Conservation (phyloP, 352 stramenopile genomes). For the Hyaloperonospora arabidopsidis region DNA sequence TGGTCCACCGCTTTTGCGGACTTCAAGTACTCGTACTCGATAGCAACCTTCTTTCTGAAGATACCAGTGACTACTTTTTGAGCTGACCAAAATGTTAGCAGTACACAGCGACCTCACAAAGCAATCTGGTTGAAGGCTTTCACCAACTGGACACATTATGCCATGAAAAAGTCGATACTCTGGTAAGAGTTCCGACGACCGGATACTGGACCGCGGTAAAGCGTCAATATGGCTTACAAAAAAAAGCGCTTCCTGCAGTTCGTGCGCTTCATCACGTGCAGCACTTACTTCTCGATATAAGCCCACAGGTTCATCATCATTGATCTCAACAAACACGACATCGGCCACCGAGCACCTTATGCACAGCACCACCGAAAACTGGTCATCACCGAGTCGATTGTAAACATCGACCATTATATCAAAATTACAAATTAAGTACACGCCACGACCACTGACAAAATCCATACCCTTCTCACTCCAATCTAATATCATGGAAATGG, state of each 20-base stretch:
- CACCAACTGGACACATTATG: constrained; percentile 21
- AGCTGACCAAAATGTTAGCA: constrained; percentile 29
- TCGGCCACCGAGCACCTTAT: constrained; percentile 19
- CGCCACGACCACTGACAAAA: constrained; percentile 5
- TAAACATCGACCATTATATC: constrained; percentile 28
- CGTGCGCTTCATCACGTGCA: neutral
- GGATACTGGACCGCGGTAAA: constrained; percentile 13
- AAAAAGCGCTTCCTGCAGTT: constrained; percentile 11
- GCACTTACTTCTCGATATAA: constrained; percentile 4
- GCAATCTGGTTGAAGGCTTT: constrained; percentile 1
- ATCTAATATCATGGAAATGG: constrained; percentile 22
- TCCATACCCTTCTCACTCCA: constrained; percentile 1
- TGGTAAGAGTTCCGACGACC: constrained; percentile 5
- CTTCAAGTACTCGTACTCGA: constrained; percentile 19
- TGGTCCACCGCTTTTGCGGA: neutral
- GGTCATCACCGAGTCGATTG: constrained; percentile 9
- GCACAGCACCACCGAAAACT: constrained; percentile 16
- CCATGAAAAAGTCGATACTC: constrained; percentile 36
- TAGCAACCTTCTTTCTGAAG: constrained; percentile 32
- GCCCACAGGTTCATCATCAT: constrained; percentile 6
- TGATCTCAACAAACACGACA: constrained; percentile 24
- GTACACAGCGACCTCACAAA: constrained; percentile 16
- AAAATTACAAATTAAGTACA: constrained; percentile 33
- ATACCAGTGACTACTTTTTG: constrained; percentile 24
- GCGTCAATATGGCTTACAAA: constrained; percentile 32